Percentiles rank a stretch among this genome's conserved stretches.
Evolutionary conservation across 192 early-diverging fungal species (phyloP).

Genomic region (Coemansia sp.): DNA sequence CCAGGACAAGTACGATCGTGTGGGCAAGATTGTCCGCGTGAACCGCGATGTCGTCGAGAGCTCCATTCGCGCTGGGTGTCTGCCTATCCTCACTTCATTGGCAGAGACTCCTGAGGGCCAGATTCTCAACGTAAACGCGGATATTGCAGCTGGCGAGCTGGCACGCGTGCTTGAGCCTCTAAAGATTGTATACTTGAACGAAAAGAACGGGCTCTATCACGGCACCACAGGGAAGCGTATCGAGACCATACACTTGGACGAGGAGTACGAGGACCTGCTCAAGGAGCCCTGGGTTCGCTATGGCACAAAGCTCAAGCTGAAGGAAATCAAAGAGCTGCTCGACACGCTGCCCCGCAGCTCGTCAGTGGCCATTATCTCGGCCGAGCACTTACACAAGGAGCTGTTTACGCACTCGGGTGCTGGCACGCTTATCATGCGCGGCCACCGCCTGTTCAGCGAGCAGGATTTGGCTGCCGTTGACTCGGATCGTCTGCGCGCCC

Average conservation of each 20-base stretch:
- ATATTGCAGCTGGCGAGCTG: constrained; percentile 96
- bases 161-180: constrained; percentile 94
- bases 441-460: constrained; percentile 81
- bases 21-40: constrained; percentile 87
- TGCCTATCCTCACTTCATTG: constrained; percentile 94
- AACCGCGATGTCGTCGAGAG: constrained; percentile 93
- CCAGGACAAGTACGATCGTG: constrained; percentile 90
- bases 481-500: constrained; percentile 72
- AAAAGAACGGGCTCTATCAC: constrained; percentile 95
- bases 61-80: constrained; percentile 86
- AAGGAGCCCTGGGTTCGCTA: constrained; percentile 97
- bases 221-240: constrained; percentile 94
- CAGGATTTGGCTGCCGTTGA: constrained; percentile 67
- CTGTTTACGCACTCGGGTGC: constrained; percentile 97
- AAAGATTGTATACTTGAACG: constrained; percentile 97
- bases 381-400: constrained; percentile 98
- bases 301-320: constrained; percentile 97
- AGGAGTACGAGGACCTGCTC: constrained; percentile 95
- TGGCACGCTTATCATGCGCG: constrained; percentile 94
- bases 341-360: constrained; percentile 95
- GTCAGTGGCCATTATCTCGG: constrained; percentile 98
- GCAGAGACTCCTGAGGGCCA: constrained; percentile 95
- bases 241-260: constrained; percentile 96
- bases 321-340: constrained; percentile 95
- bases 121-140: constrained; percentile 98